Evolutionary conservation across 2,329 filamentous ascomycete species (phyloP).

Genomic region (Penicillium thymicola): DNA sequence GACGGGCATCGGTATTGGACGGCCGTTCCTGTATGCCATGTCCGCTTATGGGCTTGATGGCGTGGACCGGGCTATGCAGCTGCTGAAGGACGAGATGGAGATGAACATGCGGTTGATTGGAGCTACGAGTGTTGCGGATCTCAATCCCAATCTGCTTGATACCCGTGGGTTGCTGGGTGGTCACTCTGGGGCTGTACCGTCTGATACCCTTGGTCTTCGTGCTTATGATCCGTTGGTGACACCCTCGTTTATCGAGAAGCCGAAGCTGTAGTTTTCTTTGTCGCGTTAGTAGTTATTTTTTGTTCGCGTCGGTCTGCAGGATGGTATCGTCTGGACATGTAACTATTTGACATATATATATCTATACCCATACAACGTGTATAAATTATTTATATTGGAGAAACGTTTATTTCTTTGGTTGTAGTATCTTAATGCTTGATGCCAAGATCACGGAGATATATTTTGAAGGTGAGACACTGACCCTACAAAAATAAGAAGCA

Average conservation of each 20-base stretch:
- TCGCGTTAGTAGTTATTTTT: neutral
- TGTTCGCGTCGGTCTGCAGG: neutral
- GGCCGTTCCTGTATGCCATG: slow-evolving; percentile 97
- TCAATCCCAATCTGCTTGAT: slow-evolving; percentile 80
- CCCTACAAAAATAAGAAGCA: neutral
- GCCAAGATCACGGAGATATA: neutral
- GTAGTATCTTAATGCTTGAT: neutral
- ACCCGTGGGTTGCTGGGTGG: slow-evolving; percentile 61
- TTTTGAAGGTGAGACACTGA: neutral
- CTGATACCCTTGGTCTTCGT: slow-evolving; percentile 57
- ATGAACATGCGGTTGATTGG: slow-evolving; percentile 98
- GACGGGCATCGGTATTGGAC: slow-evolving; percentile 85
- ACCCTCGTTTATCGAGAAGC: slow-evolving; percentile 50
- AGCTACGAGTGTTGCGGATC: slow-evolving; percentile 67
- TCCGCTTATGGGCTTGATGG: slow-evolving; percentile 81
- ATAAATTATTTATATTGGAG: neutral
- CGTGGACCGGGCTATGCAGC: slow-evolving; percentile 86
- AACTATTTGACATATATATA: neutral
- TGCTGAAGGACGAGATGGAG: slow-evolving; percentile 94
- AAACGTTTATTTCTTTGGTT: neutral
- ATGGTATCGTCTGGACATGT: neutral
- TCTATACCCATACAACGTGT: slow-evolving; percentile 12
- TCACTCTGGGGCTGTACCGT: slow-evolving; percentile 58
- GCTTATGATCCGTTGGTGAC: slow-evolving; percentile 56
- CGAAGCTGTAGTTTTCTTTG: slow-evolving; percentile 35